Evolutionary conservation across 2,329 filamentous ascomycete species (phyloP).

Genomic region (Cladosporium sp.): DNA sequence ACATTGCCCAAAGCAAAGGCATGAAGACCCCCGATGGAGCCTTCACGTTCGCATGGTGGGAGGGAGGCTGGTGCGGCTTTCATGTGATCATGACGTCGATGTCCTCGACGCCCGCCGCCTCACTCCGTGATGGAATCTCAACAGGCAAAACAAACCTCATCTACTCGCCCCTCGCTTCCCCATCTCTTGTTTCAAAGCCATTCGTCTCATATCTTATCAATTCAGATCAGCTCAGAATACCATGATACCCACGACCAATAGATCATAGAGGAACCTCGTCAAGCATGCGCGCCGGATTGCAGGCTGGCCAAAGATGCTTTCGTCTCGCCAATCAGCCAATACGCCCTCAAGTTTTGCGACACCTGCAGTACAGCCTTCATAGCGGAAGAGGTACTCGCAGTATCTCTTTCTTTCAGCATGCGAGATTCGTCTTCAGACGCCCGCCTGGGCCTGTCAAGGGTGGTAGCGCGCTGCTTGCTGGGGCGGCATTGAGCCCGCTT

Average conservation of each 20-base stretch:
- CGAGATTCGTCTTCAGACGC: slow-evolving; percentile 24
- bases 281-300: slow-evolving; percentile 25
- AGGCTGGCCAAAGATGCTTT: slow-evolving; percentile 23
- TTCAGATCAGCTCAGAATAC: neutral
- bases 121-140: slow-evolving; percentile 3
- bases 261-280: neutral
- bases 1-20: too few relatives aligned
- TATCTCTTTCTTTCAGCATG: slow-evolving; percentile 23
- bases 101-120: neutral
- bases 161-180: neutral
- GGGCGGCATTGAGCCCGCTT: slow-evolving; percentile 47
- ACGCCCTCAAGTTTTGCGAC: slow-evolving; percentile 28
- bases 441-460: slow-evolving; percentile 34
- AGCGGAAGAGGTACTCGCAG: slow-evolving; percentile 22
- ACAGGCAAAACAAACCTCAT: neutral
- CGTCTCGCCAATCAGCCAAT: slow-evolving; percentile 18
- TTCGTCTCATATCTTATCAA: neutral
- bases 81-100: slow-evolving; percentile 8
- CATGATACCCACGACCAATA: neutral
- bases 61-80: slow-evolving; percentile 4
- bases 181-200: neutral
- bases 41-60: too few relatives aligned
- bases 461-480: slow-evolving; percentile 35
- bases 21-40: too few relatives aligned
- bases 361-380: slow-evolving; percentile 27